Conservation (phyloP, 2,329 filamentous ascomycete genomes). For the Anthostomella pinea region DNA sequence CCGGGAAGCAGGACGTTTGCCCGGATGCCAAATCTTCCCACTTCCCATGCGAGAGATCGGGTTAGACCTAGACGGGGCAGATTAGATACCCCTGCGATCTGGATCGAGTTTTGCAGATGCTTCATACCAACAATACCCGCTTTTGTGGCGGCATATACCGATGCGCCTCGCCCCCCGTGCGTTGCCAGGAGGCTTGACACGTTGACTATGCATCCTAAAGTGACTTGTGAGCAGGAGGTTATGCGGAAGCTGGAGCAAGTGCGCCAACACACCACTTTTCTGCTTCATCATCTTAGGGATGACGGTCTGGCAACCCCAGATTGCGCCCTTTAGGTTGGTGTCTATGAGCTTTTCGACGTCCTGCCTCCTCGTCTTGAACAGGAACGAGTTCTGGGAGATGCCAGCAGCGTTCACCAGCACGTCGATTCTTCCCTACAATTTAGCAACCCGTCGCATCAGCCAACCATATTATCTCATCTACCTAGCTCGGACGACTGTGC, state of each 20-base stretch:
- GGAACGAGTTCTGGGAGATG: slow-evolving; percentile 61
- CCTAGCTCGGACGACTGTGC: too few relatives aligned
- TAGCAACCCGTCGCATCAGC: slow-evolving; percentile 2
- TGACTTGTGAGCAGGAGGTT: not conserved
- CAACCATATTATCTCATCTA: too few relatives aligned
- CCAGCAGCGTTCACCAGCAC: slow-evolving; percentile 81
- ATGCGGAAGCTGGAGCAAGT: not conserved
- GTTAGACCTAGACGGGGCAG: slow-evolving; percentile 57
- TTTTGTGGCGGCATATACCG: slow-evolving; percentile 76
- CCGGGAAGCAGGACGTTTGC: slow-evolving; percentile 81
- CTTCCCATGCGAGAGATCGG: slow-evolving; percentile 61
- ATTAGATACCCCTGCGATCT: slow-evolving; percentile 13
- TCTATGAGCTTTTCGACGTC: slow-evolving; percentile 58
- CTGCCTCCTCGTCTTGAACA: slow-evolving; percentile 51
- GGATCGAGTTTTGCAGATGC: not conserved
- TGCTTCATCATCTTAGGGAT: slow-evolving; percentile 45
- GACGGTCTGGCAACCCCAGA: slow-evolving; percentile 56
- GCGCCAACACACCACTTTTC: slow-evolving; percentile 25
- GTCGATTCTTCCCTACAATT: slow-evolving; percentile 32
- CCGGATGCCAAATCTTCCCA: slow-evolving; percentile 60
- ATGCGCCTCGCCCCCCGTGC: slow-evolving; percentile 66
- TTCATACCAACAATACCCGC: slow-evolving; percentile 67
- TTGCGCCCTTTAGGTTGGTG: slow-evolving; percentile 68
- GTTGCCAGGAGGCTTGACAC: slow-evolving; percentile 72
- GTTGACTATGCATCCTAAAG: slow-evolving; percentile 71